These are phyloP conservation scores for Jatropha multifida DNA, from an alignment of 441 rosid species.

Conservation along the genomic window DNA sequence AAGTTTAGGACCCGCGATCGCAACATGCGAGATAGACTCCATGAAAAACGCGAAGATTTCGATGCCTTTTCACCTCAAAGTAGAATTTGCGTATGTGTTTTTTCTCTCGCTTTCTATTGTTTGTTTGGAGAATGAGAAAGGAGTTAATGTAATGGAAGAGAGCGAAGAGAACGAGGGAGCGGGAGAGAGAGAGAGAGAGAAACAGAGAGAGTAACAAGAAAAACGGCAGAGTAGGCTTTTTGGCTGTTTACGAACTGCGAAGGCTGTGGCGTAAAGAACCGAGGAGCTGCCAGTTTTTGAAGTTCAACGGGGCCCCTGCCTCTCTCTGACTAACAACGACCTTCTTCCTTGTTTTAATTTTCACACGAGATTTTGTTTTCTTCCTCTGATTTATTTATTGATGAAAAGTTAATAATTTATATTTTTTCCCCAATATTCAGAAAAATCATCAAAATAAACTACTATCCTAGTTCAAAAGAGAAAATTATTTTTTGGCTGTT, in stretches of 20 bases:
- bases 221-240: neutral
- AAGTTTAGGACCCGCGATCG: constrained; percentile 21
- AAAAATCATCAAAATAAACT: too few species aligned
- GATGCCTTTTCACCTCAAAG: neutral
- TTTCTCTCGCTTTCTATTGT: neutral
- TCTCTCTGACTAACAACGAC: neutral
- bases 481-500: too few species aligned
- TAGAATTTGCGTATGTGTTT: neutral
- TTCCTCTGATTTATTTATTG: too few species aligned
- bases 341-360: neutral
- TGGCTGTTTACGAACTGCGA: neutral
- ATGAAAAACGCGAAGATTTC: constrained; percentile 27
- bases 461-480: too few species aligned
- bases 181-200: too few species aligned
- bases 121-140: neutral
- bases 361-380: neutral
- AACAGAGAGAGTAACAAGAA: constrained; percentile 2
- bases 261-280: neutral
- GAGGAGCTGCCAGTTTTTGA: constrained; percentile 8
- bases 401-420: too few species aligned
- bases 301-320: neutral
- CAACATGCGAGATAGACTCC: constrained; percentile 44
- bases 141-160: neutral
- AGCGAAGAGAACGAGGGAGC: constrained; percentile 7
- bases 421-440: too few species aligned